These are phyloP conservation scores for Xylaria flabelliformis DNA, from an alignment of 495 filamentous ascomycete species.

Conservation along the genomic window DNA sequence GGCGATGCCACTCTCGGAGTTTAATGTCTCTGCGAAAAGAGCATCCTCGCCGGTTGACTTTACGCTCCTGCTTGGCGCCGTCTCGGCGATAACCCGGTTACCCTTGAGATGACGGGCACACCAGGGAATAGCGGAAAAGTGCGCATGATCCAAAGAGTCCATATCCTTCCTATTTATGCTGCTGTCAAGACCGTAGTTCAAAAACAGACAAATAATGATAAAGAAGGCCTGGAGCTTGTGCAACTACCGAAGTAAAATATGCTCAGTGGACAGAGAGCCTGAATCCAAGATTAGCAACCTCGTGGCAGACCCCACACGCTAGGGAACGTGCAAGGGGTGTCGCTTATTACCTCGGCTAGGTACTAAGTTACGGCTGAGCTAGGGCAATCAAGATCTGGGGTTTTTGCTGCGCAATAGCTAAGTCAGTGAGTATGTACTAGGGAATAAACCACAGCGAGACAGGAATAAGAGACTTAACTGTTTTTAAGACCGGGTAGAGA, in stretches of 20 bases:
- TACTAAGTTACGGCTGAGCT: not conserved
- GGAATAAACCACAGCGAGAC: not conserved
- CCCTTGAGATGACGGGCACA: slow-evolving; percentile 56
- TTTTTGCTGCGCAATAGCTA: too few species aligned
- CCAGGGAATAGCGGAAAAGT: slow-evolving; percentile 65
- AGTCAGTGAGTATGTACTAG: too few species aligned
- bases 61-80: slow-evolving; percentile 48
- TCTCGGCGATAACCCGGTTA: slow-evolving; percentile 43
- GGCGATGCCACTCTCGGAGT: slow-evolving; percentile 56
- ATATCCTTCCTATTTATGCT: not conserved
- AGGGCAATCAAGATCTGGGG: not conserved
- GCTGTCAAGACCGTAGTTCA: not conserved
- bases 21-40: slow-evolving; percentile 63
- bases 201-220: not conserved
- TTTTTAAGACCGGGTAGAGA: not conserved
- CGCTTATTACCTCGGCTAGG: too few species aligned
- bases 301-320: not conserved
- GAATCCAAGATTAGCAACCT: not conserved
- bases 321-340: not conserved
- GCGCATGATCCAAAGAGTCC: slow-evolving; percentile 42
- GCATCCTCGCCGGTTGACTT: slow-evolving; percentile 59
- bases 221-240: not conserved
- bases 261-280: not conserved
- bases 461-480: not conserved
- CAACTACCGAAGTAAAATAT: not conserved